A percentile compares a stretch with the other conserved stretches of the same genome.
Evolutionary conservation across 2,329 filamentous ascomycete genomes (phyloP).

Genomic region (Emericellopsis cladophorae): DNA sequence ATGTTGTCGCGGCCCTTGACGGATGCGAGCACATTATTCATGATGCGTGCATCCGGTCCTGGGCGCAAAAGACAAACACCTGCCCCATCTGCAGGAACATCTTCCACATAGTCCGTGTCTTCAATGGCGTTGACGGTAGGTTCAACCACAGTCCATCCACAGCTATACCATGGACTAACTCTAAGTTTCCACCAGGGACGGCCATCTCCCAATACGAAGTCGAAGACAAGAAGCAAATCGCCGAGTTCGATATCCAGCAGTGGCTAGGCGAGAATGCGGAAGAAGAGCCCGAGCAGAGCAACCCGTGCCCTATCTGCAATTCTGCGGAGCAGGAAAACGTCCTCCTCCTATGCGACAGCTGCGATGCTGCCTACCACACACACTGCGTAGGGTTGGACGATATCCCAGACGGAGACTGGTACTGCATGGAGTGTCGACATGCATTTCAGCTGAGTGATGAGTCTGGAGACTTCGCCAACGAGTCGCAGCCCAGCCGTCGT

Average conservation of each 20-base stretch:
- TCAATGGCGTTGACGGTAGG: constrained; percentile 68
- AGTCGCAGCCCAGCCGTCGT: constrained; percentile 5
- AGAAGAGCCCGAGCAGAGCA: constrained; percentile 52
- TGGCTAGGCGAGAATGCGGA: constrained; percentile 60
- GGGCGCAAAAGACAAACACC: constrained; percentile 94
- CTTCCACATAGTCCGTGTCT: constrained; percentile 84
- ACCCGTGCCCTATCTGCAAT: constrained; percentile 76
- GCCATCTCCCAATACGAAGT: constrained; percentile 49
- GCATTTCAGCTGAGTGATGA: constrained; percentile 24
- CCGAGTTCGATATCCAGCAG: constrained; percentile 71
- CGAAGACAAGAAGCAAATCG: constrained; percentile 77
- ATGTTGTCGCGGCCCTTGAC: constrained; percentile 45
- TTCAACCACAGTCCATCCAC: constrained; percentile 7
- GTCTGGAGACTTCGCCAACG: constrained; percentile 6
- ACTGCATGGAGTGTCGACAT: constrained; percentile 71
- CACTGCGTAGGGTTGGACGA: constrained; percentile 76
- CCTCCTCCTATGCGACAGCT: constrained; percentile 81
- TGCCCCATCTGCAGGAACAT: constrained; percentile 90
- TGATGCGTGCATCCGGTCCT: constrained; percentile 82
- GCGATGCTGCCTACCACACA: constrained; percentile 81
- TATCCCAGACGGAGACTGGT: constrained; percentile 73
- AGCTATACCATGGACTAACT: neutral
- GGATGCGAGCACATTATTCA: constrained; percentile 89
- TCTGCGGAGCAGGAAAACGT: constrained; percentile 70
- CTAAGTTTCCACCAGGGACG: constrained; percentile 26